Evolutionary conservation across 306 rosid species (phyloP), one percentile per base, ranked within the genome.

Genomic region (Datisca glomerata): DNA sequence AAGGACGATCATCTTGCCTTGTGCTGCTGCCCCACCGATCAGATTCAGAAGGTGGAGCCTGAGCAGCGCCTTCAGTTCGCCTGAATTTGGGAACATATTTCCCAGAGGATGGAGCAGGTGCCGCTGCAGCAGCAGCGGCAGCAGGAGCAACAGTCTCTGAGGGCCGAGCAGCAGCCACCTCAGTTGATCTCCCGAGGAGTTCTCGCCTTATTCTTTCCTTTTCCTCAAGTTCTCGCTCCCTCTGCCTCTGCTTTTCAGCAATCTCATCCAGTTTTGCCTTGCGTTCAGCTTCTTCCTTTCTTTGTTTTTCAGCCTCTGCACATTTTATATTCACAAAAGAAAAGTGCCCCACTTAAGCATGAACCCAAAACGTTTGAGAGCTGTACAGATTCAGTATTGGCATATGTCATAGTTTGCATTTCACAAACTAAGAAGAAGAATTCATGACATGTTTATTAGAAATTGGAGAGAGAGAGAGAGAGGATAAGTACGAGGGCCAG

Each of bases 231-330:
- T 91, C 98, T 51, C 17, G 65, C 64, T 78, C 87, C 46, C 96
- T 78, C 43, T 66, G 94, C 60, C 68, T 76, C 78, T 80, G 96
- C 61, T 68, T 91, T 60, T 80, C 94, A 27, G 82, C 71, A 4
- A 75, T 78, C 67, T 71, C 92, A 2, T 60, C 93, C 55, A 91
- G 59, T 51, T 85, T 91, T 3, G 81, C 87, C 28, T 43, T 36
- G 35, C 59, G 81, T 45, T 91, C 94, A n/a, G 69, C 69, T 25
- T 84, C 85, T 37, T 84, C 98, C 59, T 64, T 80, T 61, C 59
- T 80, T 23, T 44, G 53, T 61, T 75, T 81, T 66, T 91, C 98
- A 10, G 86, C 87, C 64, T 84, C 98, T 91, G 74, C 32, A 64
- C 24, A 47, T 37, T 62, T 37, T 18, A 19, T 21, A 41, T 28